phyloP scores from a whole-genome alignment of 805 yeast genomes.

The Kluyveromyces wickerhamii region DNA sequence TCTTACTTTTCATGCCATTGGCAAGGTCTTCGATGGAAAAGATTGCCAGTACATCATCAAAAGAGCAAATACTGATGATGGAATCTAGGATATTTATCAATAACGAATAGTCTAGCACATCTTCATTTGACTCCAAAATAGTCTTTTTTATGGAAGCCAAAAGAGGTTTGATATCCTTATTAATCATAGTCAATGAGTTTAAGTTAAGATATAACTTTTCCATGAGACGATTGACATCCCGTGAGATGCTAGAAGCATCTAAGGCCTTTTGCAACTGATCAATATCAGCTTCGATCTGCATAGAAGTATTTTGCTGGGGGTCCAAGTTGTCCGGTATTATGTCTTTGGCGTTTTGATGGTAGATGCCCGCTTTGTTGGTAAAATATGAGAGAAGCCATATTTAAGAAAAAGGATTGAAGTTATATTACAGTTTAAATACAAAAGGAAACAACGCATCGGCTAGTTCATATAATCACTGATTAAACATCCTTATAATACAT shows the following conservation, averaged over 20 bases:
- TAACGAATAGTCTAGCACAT: conserved; percentile 16
- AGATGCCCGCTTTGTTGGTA: not conserved
- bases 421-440: no score
- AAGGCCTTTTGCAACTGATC: not conserved
- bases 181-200: conserved; percentile 10
- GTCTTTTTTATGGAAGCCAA: conserved; percentile 15
- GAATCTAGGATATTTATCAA: conserved; percentile 17
- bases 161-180: conserved; percentile 12
- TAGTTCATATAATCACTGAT: no score
- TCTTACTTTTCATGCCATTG: conserved; percentile 16
- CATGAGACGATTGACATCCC: conserved; percentile 11
- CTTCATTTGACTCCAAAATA: conserved; percentile 7
- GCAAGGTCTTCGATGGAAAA: conserved; percentile 19
- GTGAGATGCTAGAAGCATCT: not conserved
- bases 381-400: no score
- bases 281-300: not conserved
- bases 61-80: conserved; percentile 14
- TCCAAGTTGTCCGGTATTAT: no score
- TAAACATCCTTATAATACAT: no score
- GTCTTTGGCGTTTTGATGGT: not conserved
- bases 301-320: not conserved
- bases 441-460: no score
- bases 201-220: conserved; percentile 16
- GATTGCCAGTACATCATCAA: conserved; percentile 18
- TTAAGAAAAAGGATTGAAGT: no score